Evolutionary conservation across 1,139 yeast genomes (phyloP).

Genomic region (Pichia inconspicua): DNA sequence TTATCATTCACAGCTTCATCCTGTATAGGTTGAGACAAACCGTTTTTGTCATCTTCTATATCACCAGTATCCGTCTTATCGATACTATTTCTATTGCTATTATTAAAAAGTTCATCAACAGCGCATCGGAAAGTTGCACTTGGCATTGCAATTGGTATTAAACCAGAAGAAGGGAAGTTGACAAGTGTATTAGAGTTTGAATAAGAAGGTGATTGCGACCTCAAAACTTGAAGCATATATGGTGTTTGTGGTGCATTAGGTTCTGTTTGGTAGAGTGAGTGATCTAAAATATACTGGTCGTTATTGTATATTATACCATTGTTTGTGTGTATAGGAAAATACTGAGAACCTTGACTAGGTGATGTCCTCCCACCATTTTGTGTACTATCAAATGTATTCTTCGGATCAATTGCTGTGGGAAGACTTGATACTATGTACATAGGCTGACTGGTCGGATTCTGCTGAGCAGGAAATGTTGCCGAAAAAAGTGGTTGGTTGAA

Average conservation of each 20-base stretch:
- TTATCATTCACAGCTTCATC: not conserved
- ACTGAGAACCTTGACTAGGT: slow-evolving; percentile 1
- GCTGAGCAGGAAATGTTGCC: slow-evolving; percentile 1
- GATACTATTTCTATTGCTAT: not conserved
- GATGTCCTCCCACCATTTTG: not conserved
- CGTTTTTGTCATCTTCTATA: not conserved
- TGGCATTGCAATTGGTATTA: slow-evolving; percentile 8
- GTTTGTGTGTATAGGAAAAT: slow-evolving; percentile 1
- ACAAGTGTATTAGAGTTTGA: not conserved
- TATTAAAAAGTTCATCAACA: not conserved
- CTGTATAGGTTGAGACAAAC: not conserved
- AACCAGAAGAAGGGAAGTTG: slow-evolving; percentile 4
- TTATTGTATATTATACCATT: slow-evolving; percentile 1
- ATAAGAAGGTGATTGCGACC: slow-evolving; percentile 2
- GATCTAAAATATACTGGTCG: slow-evolving; percentile 1
- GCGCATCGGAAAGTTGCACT: not conserved
- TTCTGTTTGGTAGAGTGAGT: not conserved
- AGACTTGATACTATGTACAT: slow-evolving; percentile 9
- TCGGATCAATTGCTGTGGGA: slow-evolving; percentile 12
- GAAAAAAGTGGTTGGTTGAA: slow-evolving; percentile 4
- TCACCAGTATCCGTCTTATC: not conserved
- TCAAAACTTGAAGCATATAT: not conserved
- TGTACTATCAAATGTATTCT: not conserved
- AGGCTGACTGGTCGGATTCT: slow-evolving; percentile 2
- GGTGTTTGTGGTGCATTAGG: not conserved